Base-by-base conservation (phyloP, 176 grass and related monocot species). In the Calamus simplicifolius region DNA sequence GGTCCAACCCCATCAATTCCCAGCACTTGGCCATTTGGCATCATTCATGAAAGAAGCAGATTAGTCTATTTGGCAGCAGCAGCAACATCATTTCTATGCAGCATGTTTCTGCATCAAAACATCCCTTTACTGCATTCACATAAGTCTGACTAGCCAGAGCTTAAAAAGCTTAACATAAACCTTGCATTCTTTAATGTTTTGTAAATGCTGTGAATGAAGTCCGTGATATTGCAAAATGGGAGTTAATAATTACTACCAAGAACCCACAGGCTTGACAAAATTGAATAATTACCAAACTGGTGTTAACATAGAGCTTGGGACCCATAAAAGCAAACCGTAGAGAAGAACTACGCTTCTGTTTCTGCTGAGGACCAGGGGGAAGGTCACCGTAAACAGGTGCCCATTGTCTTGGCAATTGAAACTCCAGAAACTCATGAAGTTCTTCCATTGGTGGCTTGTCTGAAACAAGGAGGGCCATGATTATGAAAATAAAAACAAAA, bases 401-500 rank as follows among this genome's bases (percentile, higher is more conserved):
- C 93, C 93, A 97, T 55, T 97, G 93, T 62, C 87, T 85, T 67
- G 87, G 87, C 75, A 97, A 78, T 71, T 97, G 93, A 59, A 97
- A 97, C 78, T 97, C 93, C 72, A 97, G 69, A 76, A 97, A 97
- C 30, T 97, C 87, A 64, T 91, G 87, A 48, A 97, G 75, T 64
- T 97, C 93, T 78, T 85, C 81, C 16, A 97, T 73, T 59, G 75
- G 87, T 4, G 93, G 93, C 73, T 97, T 97, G 78, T 97, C 93
- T 97, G 75, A 28, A 71, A 25, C 29, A 59, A 77, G 73, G 35
- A 76, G 53, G 48, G 71, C 69, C 19, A 69, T 53, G 63, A 63
- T 35, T 25, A 15, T 23, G 25, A 25, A n/a, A 30, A 63, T 19
- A 48, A 15, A 14, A 62, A 59, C 14, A 23, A 30, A 16, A 59